A percentile compares a stretch with the other conserved stretches of the same genome.
Conservation (phyloP, 1,284 basidiomycete species). For the Rhodotorula sp. region DNA sequence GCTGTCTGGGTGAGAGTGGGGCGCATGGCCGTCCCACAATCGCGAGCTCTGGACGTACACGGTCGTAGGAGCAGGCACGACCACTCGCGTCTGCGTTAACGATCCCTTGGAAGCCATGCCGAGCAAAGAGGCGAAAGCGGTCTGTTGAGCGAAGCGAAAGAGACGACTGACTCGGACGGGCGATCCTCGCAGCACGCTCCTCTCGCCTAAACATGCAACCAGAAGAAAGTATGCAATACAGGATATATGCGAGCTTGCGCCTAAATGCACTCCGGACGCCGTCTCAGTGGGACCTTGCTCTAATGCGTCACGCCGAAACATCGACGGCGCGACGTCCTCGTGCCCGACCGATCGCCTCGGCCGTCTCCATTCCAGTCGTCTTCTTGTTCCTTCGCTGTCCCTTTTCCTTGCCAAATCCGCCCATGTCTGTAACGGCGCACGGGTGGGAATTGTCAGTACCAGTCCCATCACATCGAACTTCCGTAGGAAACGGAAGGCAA, state of each 20-base stretch:
- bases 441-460: background rate
- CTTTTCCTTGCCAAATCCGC: conserved; percentile 38
- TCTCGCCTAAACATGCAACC: background rate
- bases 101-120: conserved; percentile 15
- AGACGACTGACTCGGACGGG: background rate
- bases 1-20: background rate
- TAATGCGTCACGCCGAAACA: background rate
- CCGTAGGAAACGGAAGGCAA: background rate
- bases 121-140: background rate
- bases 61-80: conserved; percentile 33
- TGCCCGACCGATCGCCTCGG: conserved; percentile 42
- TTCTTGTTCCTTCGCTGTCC: conserved; percentile 43
- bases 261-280: background rate
- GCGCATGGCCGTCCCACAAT: background rate
- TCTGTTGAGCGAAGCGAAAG: background rate
- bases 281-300: background rate
- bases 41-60: conserved; percentile 14
- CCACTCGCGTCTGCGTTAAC: background rate
- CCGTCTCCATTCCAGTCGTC: conserved; percentile 45
- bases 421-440: conserved; percentile 33
- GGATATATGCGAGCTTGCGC: too few relatives aligned
- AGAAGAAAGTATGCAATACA: background rate
- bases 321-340: conserved; percentile 41
- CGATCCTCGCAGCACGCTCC: background rate
- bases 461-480: too few relatives aligned